Base-by-base conservation (phyloP, 306 rosid genomes). In the Sechiopsis laciniata region DNA sequence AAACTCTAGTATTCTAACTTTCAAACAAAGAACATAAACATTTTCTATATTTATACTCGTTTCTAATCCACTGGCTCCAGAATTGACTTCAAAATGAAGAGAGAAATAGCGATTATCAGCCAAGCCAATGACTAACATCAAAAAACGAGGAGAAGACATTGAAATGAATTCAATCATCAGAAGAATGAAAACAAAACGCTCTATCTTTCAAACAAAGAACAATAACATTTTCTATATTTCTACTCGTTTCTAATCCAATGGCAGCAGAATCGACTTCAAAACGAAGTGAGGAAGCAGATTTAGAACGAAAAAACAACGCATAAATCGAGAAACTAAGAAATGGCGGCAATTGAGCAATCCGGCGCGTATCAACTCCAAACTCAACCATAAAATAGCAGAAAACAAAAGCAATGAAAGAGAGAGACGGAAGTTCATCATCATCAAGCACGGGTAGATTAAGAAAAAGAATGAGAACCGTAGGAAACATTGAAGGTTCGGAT, bases 401-500 rank as follows among this genome's bases (percentile, higher is more conserved):
- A 48, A 26, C 20, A 9, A 50, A 54, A 71, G 63, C 63, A 32
- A 7, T 71, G 46, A 26, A 71, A 16, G 22, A 71, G 22, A 71
- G 24, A 71, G 40, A 71, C 8, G 21, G 4, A 71, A 52, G 10
- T 1, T 21, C 59, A 70, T 48, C 59, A 70, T 48, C 32, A 22
- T 32, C 66, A 45, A 61, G 74, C 11, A 55, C 9, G 50, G 52
- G 46, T n/a, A 56, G 17, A 8, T 22, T 0, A 9, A 37, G 45
- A 37, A 6, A 37, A 37, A 37, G 45, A 51, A 12, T 0, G 37
- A 72, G 55, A 53, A 90, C 97, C 96, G 80, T 74, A 71, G 80
- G 60, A 57, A 58, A 71, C 40, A 20, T 76, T 78, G 17, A 83
- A 76, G 79, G 37, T 17, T 77, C 78, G 37, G 72, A 81, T 22